Conservation (phyloP, 2,329 filamentous ascomycete species). For the Exserohilum rostratum region DNA sequence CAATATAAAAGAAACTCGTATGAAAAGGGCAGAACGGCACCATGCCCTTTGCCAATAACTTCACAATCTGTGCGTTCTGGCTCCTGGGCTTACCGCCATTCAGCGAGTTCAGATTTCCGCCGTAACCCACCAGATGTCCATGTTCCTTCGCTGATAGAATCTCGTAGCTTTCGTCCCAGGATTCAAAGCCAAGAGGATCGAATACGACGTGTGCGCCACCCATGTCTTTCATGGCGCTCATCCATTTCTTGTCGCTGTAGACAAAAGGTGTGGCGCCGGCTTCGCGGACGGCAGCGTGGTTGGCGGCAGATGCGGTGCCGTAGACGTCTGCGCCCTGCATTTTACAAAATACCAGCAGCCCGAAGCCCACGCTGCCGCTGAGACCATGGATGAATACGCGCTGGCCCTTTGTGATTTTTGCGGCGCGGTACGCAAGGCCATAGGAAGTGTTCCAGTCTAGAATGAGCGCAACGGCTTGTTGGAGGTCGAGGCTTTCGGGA, state of each 20-base stretch:
- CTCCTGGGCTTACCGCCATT: neutral
- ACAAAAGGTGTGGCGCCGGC: constrained; percentile 32
- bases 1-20: neutral
- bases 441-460: neutral
- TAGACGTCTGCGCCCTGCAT: neutral
- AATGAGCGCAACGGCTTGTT: neutral
- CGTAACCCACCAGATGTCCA: neutral
- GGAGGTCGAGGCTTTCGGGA: neutral
- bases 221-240: constrained; percentile 51
- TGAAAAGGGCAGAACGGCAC: neutral
- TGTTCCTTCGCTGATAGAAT: constrained; percentile 45
- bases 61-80: neutral
- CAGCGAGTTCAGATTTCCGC: neutral
- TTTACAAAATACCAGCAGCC: neutral
- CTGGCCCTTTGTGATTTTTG: neutral
- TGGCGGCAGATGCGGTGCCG: neutral
- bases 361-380: neutral
- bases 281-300: neutral
- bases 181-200: constrained; percentile 59
- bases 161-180: constrained; percentile 57
- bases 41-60: neutral
- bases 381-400: neutral
- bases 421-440: neutral
- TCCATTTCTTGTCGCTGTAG: constrained; percentile 59
- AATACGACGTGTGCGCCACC: constrained; percentile 58